Evolutionary conservation across 192 early-diverging fungal species (phyloP), one percentile per base, ranked within the genome.

Genomic region (Coemansia sp.): DNA sequence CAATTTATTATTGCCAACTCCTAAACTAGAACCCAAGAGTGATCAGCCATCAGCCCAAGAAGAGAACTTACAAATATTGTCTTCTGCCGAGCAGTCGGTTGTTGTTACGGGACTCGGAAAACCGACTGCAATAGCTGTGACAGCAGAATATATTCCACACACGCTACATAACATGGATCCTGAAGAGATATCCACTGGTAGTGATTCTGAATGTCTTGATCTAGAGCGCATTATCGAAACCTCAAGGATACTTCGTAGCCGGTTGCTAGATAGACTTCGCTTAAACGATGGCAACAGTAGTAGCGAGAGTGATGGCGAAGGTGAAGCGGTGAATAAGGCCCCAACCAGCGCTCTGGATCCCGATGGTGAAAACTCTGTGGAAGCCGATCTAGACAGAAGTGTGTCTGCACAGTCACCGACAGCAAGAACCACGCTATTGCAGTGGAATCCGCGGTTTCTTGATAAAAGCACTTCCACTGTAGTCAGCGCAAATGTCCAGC

Each of bases 131-230:
- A 16, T 44, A 44, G 14, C 38, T 16, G 38, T 16, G 38, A 16
- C 38, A 16, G 9, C 14, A 44, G 12, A 16, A 16, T 44, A 16
- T 44, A 44, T 3, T 14, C 12, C 38, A 44, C 9, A 44, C 38
- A 44, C 38, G 14, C 38, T 44, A 44, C 38, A 44, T 9, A 44
- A 14, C 8, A 44, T 44, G 38, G 38, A 14, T 16, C 16, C 38
- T 44, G 38, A 44, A 16, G 12, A 44, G 38, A 16, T 44, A 44
- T 44, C 18, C 28, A 22, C 38, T 55, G 38, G 24, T n/a, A 64
- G 62, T 44, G 73, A 65, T 38, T 69, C 73, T 5, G 73, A 75
- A 2, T 23, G 24, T 0, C 30, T 75, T 16, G 63, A 75, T 31
- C 49, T 57, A 1, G 31, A 50, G 9, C 73, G 64, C 14, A 75